Evolutionary conservation across 805 yeast genomes (phyloP), one percentile per base, ranked within the genome.

Genomic region (Kuraishia borneana): DNA sequence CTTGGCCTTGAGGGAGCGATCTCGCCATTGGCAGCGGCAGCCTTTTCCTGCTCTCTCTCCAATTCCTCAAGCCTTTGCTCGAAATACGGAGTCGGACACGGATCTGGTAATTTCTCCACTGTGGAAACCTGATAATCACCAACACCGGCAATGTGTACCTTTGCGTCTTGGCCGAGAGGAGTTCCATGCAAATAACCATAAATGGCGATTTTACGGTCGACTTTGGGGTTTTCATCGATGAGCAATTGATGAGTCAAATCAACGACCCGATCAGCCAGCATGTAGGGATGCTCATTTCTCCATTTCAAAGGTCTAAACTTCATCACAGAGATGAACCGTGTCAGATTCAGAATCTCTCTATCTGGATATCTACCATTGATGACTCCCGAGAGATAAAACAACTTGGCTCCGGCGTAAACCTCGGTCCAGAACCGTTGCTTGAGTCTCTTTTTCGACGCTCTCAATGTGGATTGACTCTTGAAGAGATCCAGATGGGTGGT

Each of bases 361-460:
- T 92, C 99, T 2, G 98, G 98, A 53, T 92, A 92, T 52, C 99
- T 74, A 28, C 98, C 98, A 51, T 92, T 94, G 34, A 92, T 70
- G 32, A 92, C 96, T 49, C 99, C 98, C 2, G 95, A 83, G 14
- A 92, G 65, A 51, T 89, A 88, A 53, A 92, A 92, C 26, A 92
- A 66, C 56, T 92, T 92, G 18, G 99, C 98, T 47, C 99, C 99
- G 55, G 82, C 94, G 54, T 92, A 92, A 28, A 92, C 97, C 60
- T 92, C 99, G 2, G 98, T 92, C 98, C 99, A 92, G 57, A 92
- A 84, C 51, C 99, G 71, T 51, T 84, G 83, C 60, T 92, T 92
- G 46, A 92, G 71, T 45, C 85, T 71, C 54, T 92, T 92, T 58
- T 92, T 92, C 1, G 96, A 76, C 0, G 94, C 84, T 48, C 96